Conservation (phyloP, 192 early-diverging fungal genomes). For the Neocallimastix lanati region DNA sequence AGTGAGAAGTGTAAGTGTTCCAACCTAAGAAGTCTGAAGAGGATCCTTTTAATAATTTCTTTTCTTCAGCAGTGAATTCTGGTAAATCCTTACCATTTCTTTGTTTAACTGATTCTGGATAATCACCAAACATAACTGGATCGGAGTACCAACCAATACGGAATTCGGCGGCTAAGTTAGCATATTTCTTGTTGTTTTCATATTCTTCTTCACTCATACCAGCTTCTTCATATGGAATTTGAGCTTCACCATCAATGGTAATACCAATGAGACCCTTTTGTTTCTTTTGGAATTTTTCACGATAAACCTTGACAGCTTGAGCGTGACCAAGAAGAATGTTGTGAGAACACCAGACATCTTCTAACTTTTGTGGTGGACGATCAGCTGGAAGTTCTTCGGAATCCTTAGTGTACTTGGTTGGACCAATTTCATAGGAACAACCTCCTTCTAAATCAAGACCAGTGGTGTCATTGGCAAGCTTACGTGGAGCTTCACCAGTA, state of each 20-base stretch:
- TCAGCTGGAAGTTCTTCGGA: not conserved
- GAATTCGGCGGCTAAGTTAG: slow-evolving; percentile 11
- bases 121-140: slow-evolving; percentile 16
- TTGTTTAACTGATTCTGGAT: slow-evolving; percentile 8
- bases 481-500: not conserved
- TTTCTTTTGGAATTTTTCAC: slow-evolving; percentile 1
- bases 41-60: slow-evolving; percentile 11
- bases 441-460: not conserved
- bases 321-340: slow-evolving; percentile 10
- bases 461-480: not conserved
- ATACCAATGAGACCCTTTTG: slow-evolving; percentile 10
- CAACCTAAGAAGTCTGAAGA: slow-evolving; percentile 15
- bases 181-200: not conserved
- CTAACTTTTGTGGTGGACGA: slow-evolving; percentile 8
- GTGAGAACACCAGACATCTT: slow-evolving; percentile 7
- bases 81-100: slow-evolving; percentile 9
- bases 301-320: slow-evolving; percentile 7
- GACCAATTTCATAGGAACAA: slow-evolving; percentile 4
- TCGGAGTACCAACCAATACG: slow-evolving; percentile 16
- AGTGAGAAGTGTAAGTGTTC: slow-evolving; percentile 18
- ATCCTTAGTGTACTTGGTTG: slow-evolving; percentile 4
- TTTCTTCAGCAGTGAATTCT: slow-evolving; percentile 10
- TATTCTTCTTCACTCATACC: not conserved
- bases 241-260: slow-evolving; percentile 7
- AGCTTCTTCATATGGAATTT: not conserved